Conservation (phyloP, 441 rosid genomes). For the Metrosideros polymorpha region DNA sequence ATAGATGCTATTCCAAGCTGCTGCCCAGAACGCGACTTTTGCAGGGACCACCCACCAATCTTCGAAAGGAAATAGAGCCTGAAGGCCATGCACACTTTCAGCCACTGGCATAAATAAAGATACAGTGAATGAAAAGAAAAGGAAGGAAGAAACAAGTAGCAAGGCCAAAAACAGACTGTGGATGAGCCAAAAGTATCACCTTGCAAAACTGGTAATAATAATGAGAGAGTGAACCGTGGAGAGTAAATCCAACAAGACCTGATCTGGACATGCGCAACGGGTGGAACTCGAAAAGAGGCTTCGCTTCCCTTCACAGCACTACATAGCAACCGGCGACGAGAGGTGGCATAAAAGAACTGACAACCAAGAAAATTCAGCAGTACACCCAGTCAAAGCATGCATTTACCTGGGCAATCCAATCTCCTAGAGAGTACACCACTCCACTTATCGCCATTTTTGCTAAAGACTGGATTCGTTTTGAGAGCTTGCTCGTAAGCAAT, state of each 20-base stretch:
- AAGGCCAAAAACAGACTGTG: neutral
- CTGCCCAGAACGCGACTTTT: constrained; percentile 84
- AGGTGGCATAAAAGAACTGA: neutral
- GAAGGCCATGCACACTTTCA: constrained; percentile 13
- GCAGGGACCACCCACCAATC: constrained; percentile 97
- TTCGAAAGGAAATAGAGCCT: constrained; percentile 81
- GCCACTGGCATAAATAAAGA: neutral
- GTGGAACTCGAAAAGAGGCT: constrained; percentile 75
- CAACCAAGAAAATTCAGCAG: neutral
- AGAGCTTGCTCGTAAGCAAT: constrained; percentile 85
- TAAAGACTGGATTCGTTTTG: constrained; percentile 73
- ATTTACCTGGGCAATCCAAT: constrained; percentile 95
- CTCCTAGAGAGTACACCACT: constrained; percentile 75
- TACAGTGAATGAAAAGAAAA: neutral
- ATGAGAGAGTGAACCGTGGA: constrained; percentile 95
- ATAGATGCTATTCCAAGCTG: constrained; percentile 86
- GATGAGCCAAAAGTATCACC: constrained; percentile 25
- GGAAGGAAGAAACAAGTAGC: neutral
- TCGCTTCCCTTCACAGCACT: constrained; percentile 95
- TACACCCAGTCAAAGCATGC: neutral
- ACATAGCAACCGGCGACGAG: constrained; percentile 2
- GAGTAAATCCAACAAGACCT: constrained; percentile 87
- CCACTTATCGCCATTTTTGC: constrained; percentile 98
- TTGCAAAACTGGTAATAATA: constrained; percentile 88
- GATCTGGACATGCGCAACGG: constrained; percentile 66